Conservation (phyloP, 2,329 filamentous ascomycete genomes). For the Thelonectria olida region DNA sequence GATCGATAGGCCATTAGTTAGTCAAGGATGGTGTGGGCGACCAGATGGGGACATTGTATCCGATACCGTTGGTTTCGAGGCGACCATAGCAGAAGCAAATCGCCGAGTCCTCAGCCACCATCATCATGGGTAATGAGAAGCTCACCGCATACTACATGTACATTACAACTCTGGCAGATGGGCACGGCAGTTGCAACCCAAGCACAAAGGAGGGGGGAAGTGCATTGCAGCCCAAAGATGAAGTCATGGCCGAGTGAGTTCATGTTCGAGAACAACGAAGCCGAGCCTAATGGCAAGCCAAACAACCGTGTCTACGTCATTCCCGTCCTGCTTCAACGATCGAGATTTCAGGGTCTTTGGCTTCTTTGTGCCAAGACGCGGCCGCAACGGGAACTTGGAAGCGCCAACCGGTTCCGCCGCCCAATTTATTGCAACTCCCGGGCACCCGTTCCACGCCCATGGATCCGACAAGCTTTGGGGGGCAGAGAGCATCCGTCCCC, state of each 20-base stretch:
- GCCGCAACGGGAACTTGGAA: slow-evolving; percentile 31
- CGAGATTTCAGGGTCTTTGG: slow-evolving; percentile 12
- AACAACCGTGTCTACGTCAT: slow-evolving; percentile 13
- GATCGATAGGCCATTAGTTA: not conserved
- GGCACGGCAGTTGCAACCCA: not conserved
- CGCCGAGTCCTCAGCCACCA: not conserved
- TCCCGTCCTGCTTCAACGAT: slow-evolving; percentile 2
- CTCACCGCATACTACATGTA: not conserved
- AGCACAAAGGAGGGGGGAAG: not conserved
- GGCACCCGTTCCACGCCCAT: slow-evolving; percentile 22
- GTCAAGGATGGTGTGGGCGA: not conserved
- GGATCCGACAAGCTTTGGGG: slow-evolving; percentile 24
- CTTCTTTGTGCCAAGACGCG: slow-evolving; percentile 35
- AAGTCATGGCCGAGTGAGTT: not conserved
- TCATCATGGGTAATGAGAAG: too few species aligned
- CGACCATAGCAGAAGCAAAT: not conserved
- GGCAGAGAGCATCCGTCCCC: not conserved
- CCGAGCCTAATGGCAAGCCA: too few species aligned
- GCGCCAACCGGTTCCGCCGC: slow-evolving; percentile 23
- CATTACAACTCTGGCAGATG: not conserved
- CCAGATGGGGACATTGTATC: not conserved
- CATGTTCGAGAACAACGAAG: not conserved
- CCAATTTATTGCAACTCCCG: slow-evolving; percentile 9
- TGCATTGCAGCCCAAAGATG: not conserved
- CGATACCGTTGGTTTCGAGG: not conserved